These are phyloP conservation scores for Ophiostoma perfectum DNA, from an alignment of 2,329 filamentous ascomycete species.

Conservation along the genomic window DNA sequence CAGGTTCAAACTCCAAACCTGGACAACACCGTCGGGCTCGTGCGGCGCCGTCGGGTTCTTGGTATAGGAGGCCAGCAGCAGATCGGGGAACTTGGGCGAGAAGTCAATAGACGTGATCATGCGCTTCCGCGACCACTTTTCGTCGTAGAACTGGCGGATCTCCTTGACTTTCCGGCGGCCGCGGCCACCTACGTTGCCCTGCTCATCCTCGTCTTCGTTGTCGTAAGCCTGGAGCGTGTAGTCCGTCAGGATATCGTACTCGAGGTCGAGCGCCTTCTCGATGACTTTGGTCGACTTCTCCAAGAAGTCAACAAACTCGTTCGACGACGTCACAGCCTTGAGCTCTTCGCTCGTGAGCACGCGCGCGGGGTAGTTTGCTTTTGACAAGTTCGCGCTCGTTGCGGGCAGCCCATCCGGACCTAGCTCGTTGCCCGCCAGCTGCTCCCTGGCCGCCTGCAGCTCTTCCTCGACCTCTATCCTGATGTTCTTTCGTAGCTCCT, in stretches of 20 bases:
- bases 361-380: slow-evolving; percentile 67
- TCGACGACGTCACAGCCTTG: slow-evolving; percentile 80
- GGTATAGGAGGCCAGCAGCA: slow-evolving; percentile 90
- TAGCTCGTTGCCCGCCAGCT: slow-evolving; percentile 34
- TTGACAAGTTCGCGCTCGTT: slow-evolving; percentile 38
- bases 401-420: slow-evolving; percentile 23
- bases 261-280: slow-evolving; percentile 87
- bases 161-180: slow-evolving; percentile 75
- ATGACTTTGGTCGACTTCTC: slow-evolving; percentile 96
- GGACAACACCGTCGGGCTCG: slow-evolving; percentile 86
- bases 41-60: slow-evolving; percentile 94
- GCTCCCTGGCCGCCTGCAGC: slow-evolving; percentile 63
- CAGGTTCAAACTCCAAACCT: slow-evolving; percentile 95
- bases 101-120: slow-evolving; percentile 96
- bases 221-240: slow-evolving; percentile 78
- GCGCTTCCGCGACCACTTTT: slow-evolving; percentile 92
- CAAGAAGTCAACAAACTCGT: slow-evolving; percentile 92
- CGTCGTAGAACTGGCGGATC: slow-evolving; percentile 87
- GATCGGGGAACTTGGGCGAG: slow-evolving; percentile 89
- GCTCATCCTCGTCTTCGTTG: slow-evolving; percentile 76
- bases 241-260: slow-evolving; percentile 93
- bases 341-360: slow-evolving; percentile 79
- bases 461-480: slow-evolving; percentile 91
- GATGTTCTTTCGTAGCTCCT: slow-evolving; percentile 80
- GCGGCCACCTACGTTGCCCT: slow-evolving; percentile 65